These are phyloP conservation scores for Volvariella volvacea DNA, from an alignment of 1,284 basidiomycete species.

Conservation along the genomic window DNA sequence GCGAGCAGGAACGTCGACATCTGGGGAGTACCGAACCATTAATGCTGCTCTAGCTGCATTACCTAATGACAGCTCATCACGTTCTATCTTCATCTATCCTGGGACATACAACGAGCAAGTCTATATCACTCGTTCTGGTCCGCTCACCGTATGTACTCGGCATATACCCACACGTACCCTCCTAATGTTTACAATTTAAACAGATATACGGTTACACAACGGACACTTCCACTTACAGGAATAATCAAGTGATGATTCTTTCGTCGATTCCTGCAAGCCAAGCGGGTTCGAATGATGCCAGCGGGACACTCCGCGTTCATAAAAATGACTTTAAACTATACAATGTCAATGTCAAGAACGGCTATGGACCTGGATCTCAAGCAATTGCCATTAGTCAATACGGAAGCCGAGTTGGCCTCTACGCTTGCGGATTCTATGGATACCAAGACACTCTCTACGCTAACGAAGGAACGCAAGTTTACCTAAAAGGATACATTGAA, in stretches of 20 bases:
- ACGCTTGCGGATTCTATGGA: constrained; percentile 45
- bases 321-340: constrained; percentile 47
- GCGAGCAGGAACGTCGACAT: constrained; percentile 29
- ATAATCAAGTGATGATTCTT: constrained; percentile 38
- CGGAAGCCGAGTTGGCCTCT: constrained; percentile 41
- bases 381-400: constrained; percentile 51
- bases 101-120: constrained; percentile 51
- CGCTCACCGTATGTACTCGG: constrained; percentile 28
- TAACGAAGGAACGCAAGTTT: constrained; percentile 44
- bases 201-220: constrained; percentile 44
- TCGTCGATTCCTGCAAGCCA: constrained; percentile 31
- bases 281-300: constrained; percentile 47
- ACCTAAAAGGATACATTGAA: constrained; percentile 40
- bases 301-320: constrained; percentile 48
- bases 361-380: constrained; percentile 42
- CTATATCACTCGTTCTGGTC: constrained; percentile 38
- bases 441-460: constrained; percentile 41
- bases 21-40: constrained; percentile 38
- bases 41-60: constrained; percentile 35
- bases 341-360: constrained; percentile 51
- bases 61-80: constrained; percentile 33
- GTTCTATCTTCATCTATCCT: constrained; percentile 47
- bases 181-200: not conserved
- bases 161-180: no score
- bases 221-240: constrained; percentile 26